Base-by-base conservation (phyloP, 2,329 filamentous ascomycete genomes). In the Macroventuria anomochaeta region DNA sequence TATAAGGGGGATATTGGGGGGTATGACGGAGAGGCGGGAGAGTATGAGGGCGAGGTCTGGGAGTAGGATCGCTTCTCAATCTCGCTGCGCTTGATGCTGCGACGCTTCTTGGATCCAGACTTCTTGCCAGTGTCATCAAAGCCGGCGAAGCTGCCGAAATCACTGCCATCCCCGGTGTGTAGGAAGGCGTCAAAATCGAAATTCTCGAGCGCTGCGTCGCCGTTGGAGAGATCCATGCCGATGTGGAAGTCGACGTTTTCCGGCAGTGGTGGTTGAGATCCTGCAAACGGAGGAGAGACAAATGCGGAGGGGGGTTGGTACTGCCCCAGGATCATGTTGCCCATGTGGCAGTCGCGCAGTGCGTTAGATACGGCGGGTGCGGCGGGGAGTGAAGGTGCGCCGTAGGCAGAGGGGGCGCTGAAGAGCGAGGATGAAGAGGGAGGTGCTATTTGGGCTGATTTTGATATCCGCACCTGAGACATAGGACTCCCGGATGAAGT, bases 321-420 rank as follows among this genome's bases (percentile, higher is more conserved):
- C 75, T 93, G 90, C 73, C 93, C 89, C 8, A 93, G 82, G 25
- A 92, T 76, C 89, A 92, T 93, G 69, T 92, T 75, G 68, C 91
- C 88, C 88, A 91, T 91, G 76, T 93, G 89, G 65, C 93, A 92
- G 71, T 93, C 89, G 72, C 91, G 88, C 23, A 93, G 79, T 15
- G 40, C 31, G 7, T 26, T 20, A 12, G 25, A 8, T 25, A 8
- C 23, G n/a, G n/a, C n/a, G n/a, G n/a, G n/a, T n/a, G n/a, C n/a
- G 17, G 17, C 7, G 2, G 15, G 17, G 2, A 26, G 6, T 3
- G n/a, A 10, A 13, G 36, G 12, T 23, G 21, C 10, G 8, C 2
- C 36, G 11, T 5, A 25, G 12, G 11, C 3, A 8, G 42, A 21
- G n/a, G n/a, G 20, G 20, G 11, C 3, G 15, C 23, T 8, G 32